phyloP scores from a whole-genome alignment of 768 basidiomycete genomes.

The Naematelia encephala region DNA sequence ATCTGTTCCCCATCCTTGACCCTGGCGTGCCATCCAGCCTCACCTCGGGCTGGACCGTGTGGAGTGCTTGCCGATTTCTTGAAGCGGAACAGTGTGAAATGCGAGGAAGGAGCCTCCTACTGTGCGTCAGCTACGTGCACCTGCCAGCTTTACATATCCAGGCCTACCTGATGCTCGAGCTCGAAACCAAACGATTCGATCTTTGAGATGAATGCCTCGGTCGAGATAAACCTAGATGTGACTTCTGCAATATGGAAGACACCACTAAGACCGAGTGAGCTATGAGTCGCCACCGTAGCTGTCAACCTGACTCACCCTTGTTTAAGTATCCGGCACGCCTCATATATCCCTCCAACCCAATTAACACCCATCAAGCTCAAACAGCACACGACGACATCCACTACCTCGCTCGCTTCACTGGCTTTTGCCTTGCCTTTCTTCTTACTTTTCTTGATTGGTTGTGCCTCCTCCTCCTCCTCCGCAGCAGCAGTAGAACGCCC shows the following conservation, averaged over 20 bases:
- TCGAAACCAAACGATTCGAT: slow-evolving; percentile 49
- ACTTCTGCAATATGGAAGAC: slow-evolving; percentile 51
- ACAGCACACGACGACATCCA: slow-evolving; percentile 88
- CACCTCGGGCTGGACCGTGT: slow-evolving; percentile 36
- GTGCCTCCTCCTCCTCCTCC: neutral
- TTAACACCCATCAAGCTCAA: slow-evolving; percentile 96
- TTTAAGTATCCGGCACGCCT: slow-evolving; percentile 83
- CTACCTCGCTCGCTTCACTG: slow-evolving; percentile 66
- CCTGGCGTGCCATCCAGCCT: slow-evolving; percentile 44
- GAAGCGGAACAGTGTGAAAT: slow-evolving; percentile 51
- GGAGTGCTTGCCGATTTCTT: slow-evolving; percentile 36
- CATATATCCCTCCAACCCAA: slow-evolving; percentile 85
- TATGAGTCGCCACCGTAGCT: neutral
- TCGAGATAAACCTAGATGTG: slow-evolving; percentile 48
- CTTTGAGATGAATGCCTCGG: slow-evolving; percentile 41
- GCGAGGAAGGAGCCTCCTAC: slow-evolving; percentile 49
- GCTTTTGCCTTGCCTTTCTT: slow-evolving; percentile 55
- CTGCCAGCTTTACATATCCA: neutral
- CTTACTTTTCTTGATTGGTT: slow-evolving; percentile 18
- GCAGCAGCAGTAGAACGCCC: slow-evolving; percentile 10
- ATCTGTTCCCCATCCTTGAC: slow-evolving; percentile 48
- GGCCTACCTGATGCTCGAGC: slow-evolving; percentile 38
- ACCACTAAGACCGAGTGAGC: neutral
- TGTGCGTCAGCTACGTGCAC: neutral
- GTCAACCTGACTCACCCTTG: slow-evolving; percentile 60